Conservation (phyloP, 257 asterid genomes). For the Echites panduratus region DNA sequence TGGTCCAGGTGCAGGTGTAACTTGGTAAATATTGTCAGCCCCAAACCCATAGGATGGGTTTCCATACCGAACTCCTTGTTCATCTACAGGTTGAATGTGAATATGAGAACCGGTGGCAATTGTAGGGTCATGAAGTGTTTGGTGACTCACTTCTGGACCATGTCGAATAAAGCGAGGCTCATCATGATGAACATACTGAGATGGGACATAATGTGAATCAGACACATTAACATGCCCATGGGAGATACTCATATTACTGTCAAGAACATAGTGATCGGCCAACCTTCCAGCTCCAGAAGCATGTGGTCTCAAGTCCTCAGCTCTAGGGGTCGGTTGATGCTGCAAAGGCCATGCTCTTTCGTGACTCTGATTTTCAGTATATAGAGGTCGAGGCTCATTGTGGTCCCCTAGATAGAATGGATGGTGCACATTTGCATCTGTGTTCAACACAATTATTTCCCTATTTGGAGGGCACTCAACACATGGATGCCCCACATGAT, state of each 20-base stretch:
- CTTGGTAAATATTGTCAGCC: conserved; percentile 54
- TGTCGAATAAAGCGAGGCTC: conserved; percentile 50
- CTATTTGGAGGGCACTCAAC: conserved; percentile 66
- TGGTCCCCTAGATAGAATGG: conserved; percentile 57
- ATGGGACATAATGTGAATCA: conserved; percentile 49
- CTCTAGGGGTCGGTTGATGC: conserved; percentile 53
- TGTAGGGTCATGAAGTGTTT: conserved; percentile 59
- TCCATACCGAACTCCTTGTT: conserved; percentile 52
- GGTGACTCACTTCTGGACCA: conserved; percentile 53
- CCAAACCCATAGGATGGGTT: conserved; percentile 57
- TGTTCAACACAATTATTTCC: conserved; percentile 48
- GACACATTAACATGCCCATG: conserved; percentile 46
- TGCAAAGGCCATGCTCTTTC: conserved; percentile 70
- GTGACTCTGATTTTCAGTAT: conserved; percentile 45
- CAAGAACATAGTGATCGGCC: conserved; percentile 46
- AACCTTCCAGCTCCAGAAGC: conserved; percentile 52
- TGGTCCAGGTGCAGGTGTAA: conserved; percentile 58
- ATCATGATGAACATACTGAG: conserved; percentile 61
- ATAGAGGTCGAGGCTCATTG: conserved; percentile 50
- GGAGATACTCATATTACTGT: conserved; percentile 46
- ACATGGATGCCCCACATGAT: conserved; percentile 51
- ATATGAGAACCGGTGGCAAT: conserved; percentile 48
- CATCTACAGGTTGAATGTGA: conserved; percentile 53
- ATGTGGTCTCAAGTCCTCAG: conserved; percentile 58
- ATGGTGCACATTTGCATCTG: conserved; percentile 53